Percentiles rank a stretch among this genome's conserved stretches.
phyloP scores from a whole-genome alignment of 176 grass and related monocot species.

The Eremochloa ophiuroides region DNA sequence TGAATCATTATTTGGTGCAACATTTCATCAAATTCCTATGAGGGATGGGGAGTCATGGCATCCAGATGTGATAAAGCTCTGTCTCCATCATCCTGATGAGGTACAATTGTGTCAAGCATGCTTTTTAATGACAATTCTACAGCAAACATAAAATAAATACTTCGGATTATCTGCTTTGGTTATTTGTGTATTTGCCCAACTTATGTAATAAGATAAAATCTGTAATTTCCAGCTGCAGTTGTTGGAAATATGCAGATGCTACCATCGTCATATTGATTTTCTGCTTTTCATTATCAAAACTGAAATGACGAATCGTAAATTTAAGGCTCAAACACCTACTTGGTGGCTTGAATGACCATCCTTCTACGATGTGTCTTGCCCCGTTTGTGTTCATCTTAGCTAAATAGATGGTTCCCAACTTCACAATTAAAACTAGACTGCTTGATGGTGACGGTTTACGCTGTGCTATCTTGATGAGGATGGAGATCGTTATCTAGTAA shows the following conservation, averaged over 20 bases:
- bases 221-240: not conserved
- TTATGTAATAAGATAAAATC: not conserved
- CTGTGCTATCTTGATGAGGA: not conserved
- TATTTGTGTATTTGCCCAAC: not conserved
- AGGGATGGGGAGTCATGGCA: conserved; percentile 76
- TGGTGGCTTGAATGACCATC: not conserved
- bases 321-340: not conserved
- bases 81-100: conserved; percentile 90
- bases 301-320: not conserved
- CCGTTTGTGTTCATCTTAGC: not conserved
- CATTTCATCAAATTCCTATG: conserved; percentile 69
- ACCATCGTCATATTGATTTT: not conserved
- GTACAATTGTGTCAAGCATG: conserved; percentile 26
- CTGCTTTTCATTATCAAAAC: not conserved
- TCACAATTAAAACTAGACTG: not conserved
- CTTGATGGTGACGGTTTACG: not conserved
- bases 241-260: not conserved
- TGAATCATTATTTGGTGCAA: conserved; percentile 92
- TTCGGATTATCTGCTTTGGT: not conserved
- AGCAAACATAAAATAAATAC: not conserved
- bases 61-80: conserved; percentile 90
- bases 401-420: not conserved
- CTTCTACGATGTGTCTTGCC: not conserved
- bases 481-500: not conserved
- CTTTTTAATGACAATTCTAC: conserved; percentile 15